phyloP scores from a whole-genome alignment of 192 early-diverging fungal genomes.

The Podila epigama region DNA sequence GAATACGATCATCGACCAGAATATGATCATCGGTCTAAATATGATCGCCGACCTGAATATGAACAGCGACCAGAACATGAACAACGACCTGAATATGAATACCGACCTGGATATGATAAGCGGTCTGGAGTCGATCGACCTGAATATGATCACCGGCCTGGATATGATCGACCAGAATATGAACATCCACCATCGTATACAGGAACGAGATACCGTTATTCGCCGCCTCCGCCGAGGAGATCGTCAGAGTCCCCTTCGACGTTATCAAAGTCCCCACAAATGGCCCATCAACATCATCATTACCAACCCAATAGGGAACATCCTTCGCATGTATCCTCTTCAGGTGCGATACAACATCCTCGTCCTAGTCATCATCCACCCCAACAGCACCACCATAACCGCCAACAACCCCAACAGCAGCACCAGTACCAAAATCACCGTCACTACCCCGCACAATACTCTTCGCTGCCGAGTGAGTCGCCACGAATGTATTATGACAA shows the following conservation, averaged over 20 bases:
- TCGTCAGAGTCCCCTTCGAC: neutral
- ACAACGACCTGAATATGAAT: too few species aligned
- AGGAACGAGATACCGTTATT: neutral
- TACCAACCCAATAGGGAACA: too few species aligned
- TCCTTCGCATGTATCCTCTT: too few species aligned
- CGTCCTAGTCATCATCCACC: neutral
- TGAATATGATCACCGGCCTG: too few species aligned
- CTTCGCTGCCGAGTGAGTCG: too few species aligned
- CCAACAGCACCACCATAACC: neutral
- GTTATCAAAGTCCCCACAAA: neutral
- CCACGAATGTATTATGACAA: neutral
- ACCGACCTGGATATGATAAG: neutral
- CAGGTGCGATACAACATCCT: too few species aligned
- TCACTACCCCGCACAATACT: neutral
- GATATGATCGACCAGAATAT: neutral
- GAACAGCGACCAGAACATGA: too few species aligned
- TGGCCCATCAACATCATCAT: neutral
- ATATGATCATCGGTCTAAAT: neutral
- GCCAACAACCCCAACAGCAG: neutral
- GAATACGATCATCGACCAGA: too few species aligned
- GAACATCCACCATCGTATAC: neutral
- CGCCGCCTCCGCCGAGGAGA: neutral
- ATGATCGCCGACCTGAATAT: neutral
- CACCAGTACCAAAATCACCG: constrained; percentile 1
- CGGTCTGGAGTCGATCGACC: too few species aligned